Evolutionary conservation across 1,284 basidiomycete species (phyloP).

Genomic region (Xerocomus tenax): DNA sequence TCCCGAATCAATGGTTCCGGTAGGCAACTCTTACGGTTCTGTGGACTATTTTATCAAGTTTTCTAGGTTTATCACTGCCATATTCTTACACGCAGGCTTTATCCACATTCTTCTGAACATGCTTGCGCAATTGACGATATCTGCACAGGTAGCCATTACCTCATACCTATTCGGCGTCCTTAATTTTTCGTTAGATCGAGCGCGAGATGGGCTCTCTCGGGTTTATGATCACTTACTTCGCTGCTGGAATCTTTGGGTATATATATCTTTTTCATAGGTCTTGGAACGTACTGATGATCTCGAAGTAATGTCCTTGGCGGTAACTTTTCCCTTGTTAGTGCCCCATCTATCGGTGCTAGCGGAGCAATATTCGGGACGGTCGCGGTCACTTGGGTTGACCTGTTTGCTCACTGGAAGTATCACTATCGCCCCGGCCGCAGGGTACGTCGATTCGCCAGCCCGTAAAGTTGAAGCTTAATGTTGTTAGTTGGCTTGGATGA

Average conservation of each 20-base stretch:
- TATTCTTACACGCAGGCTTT: slow-evolving; percentile 89
- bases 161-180: neutral
- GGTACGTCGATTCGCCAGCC: slow-evolving; percentile 35
- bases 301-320: slow-evolving; percentile 76
- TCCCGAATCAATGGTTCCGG: slow-evolving; percentile 83
- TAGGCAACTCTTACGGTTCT: slow-evolving; percentile 25
- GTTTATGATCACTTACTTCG: slow-evolving; percentile 77
- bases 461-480: slow-evolving; percentile 1
- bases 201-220: slow-evolving; percentile 78
- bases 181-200: slow-evolving; percentile 51
- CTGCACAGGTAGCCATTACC: slow-evolving; percentile 54
- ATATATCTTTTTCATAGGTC: slow-evolving; percentile 14
- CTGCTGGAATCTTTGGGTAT: slow-evolving; percentile 84
- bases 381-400: slow-evolving; percentile 81
- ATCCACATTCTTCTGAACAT: slow-evolving; percentile 85
- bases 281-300: slow-evolving; percentile 5
- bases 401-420: slow-evolving; percentile 89
- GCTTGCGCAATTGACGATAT: slow-evolving; percentile 74
- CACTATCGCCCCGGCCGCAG: slow-evolving; percentile 71
- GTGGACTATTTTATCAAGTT: slow-evolving; percentile 5
- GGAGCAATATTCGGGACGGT: slow-evolving; percentile 92
- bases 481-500: slow-evolving; percentile 65
- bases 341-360: slow-evolving; percentile 89
- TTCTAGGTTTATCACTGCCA: slow-evolving; percentile 70
- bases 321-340: slow-evolving; percentile 82